Base-by-base conservation (phyloP, 148 eudicot species). In the Cornus suecica region DNA sequence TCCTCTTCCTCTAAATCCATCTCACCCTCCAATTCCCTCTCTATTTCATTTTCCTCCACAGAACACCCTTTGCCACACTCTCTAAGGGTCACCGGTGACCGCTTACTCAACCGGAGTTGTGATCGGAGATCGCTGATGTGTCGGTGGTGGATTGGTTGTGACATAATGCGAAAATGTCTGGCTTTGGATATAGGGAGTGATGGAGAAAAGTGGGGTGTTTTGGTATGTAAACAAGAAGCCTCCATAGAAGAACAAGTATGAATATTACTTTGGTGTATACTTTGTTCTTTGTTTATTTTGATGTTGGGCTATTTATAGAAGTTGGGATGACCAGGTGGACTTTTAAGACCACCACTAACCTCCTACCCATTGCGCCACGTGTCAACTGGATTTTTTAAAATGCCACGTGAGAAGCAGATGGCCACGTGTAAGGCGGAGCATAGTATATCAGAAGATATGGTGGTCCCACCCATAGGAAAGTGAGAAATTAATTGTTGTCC, bases 21-120 rank as follows among this genome's bases (percentile, higher is more conserved):
- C 32, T 82, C 71, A 60, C 79, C 84, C 32, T 82, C 84, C 73
- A 77, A 45, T 62, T 84, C 84, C 32, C 76, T 83, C 65, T 81
- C 80, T 8, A 79, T 1, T 2, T 81, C 86, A 52, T 32, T 1
- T 2, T 81, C 86, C 60, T 32, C 10, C 45, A 22, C 28, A 11
- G 64, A 25, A 51, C 42, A 75, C 58, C 29, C 72, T 71, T 80
- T 77, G 9, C 27, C 64, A 51, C 87, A 84, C 28, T 68, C 28
- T 25, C 28, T 27, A 13, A n/a, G 72, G 14, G 42, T 61, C 13
- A 26, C 26, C 7, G 42, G 9, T 1, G 70, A 60, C 25, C 48
- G 66, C 42, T 48, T 3, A 2, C 52, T 29, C 14, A 20, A 23
- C n/a, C 68, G 32, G 29, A 26, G 51, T 42, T 37, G 27, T 11